These are phyloP conservation scores for Microthlaspi erraticum DNA, from an alignment of 345 rosid species.

Conservation along the genomic window DNA sequence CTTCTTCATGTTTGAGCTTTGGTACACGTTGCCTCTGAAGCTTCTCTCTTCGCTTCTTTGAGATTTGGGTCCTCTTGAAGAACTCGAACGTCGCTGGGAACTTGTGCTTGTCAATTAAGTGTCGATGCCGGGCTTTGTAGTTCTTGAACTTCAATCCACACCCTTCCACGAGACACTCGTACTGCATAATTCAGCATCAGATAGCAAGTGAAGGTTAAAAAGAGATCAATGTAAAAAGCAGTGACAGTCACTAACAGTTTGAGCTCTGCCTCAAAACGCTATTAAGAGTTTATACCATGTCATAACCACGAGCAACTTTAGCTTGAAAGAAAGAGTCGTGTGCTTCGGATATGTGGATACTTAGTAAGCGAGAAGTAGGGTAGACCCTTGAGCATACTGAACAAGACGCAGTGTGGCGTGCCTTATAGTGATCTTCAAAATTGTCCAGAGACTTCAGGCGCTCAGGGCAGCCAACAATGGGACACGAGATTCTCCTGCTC, in stretches of 20 bases:
- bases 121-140: constrained; percentile 80
- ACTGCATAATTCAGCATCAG: constrained; percentile 51
- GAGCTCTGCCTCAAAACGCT: constrained; percentile 19
- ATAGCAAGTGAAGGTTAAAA: constrained; percentile 6
- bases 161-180: constrained; percentile 93
- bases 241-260: background rate
- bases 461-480: constrained; percentile 81
- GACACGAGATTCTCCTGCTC: constrained; percentile 74
- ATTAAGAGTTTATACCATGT: constrained; percentile 58
- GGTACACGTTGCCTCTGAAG: constrained; percentile 42
- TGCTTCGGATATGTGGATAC: constrained; percentile 88
- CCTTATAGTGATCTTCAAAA: constrained; percentile 87
- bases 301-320: constrained; percentile 86
- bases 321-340: constrained; percentile 97
- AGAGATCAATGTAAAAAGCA: background rate
- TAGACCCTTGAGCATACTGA: constrained; percentile 86
- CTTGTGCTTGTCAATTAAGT: constrained; percentile 86
- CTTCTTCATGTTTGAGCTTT: constrained; percentile 30
- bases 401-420: constrained; percentile 93
- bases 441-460: constrained; percentile 64
- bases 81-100: constrained; percentile 87
- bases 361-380: constrained; percentile 80
- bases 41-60: constrained; percentile 85
- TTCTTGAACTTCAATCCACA: constrained; percentile 80
- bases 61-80: constrained; percentile 69